phyloP scores from a whole-genome alignment of 129 eudicot species.

The sunflower (Helianthus annuus) region HanXRQr2.0-SUNRISE NC_035449.2:56887889-56888388 shows the following conservation, averaged over 20 bases:
- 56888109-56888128: constrained; percentile 76
- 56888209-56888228: constrained; percentile 37
- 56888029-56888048: neutral
- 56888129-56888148: constrained; percentile 78
- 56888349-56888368: no score
- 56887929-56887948: constrained; percentile 86
- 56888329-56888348: no score
- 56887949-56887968: constrained; percentile 92
- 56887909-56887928: constrained; percentile 76
- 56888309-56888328: no score
- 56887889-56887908: constrained; percentile 87
- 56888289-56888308: no score
- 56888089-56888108: constrained; percentile 4
- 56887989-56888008: constrained; percentile 82
- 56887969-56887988: constrained; percentile 99
- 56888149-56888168: constrained; percentile 83
- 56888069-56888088: constrained; percentile 1
- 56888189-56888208: constrained; percentile 74
- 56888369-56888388: no score
- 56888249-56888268: no score
- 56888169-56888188: constrained; percentile 77
- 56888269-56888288: no score
- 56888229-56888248: no score
- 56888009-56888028: constrained; percentile 59
- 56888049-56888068: constrained; percentile 5